A percentile compares a stretch with the other conserved stretches of the same genome.
Conservation (phyloP, 768 basidiomycete species). For the Lentinus brumalis region DNA sequence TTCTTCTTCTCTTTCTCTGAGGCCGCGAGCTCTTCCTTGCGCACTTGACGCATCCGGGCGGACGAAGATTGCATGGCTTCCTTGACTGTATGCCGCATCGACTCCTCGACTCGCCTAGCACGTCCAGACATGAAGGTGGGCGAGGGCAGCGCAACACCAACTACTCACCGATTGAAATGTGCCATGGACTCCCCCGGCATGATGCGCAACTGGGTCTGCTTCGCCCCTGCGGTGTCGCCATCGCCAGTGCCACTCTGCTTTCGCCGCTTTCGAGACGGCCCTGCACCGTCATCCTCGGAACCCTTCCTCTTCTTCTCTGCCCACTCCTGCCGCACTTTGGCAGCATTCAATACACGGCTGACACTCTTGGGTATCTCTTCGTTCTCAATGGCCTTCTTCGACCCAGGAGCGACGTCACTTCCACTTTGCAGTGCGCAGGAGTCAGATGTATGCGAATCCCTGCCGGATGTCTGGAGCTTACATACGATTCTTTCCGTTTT, state of each 20-base stretch:
- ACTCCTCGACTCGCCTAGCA: conserved; percentile 69
- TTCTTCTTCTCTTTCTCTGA: conserved; percentile 9
- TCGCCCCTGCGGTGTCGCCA: conserved; percentile 1
- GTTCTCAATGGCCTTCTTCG: conserved; percentile 30
- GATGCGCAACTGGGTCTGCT: conserved; percentile 41
- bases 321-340: conserved; percentile 56
- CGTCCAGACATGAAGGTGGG: neutral
- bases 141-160: no score
- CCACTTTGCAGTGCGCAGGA: conserved; percentile 18
- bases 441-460: no score
- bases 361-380: conserved; percentile 74
- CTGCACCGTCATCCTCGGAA: conserved; percentile 25
- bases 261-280: conserved; percentile 31
- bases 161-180: conserved; percentile 74
- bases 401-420: conserved; percentile 23
- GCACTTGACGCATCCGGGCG: conserved; percentile 47
- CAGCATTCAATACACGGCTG: conserved; percentile 65
- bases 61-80: conserved; percentile 62
- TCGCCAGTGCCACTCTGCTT: conserved; percentile 11
- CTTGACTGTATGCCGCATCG: conserved; percentile 65
- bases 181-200: conserved; percentile 70
- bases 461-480: no score
- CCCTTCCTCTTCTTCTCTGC: conserved; percentile 43
- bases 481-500: no score
- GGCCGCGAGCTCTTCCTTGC: conserved; percentile 36